Percentiles rank a stretch among this genome's conserved stretches.
Conservation (phyloP, 2,329 filamentous ascomycete species). For the Emergomyces orientalis region DNA sequence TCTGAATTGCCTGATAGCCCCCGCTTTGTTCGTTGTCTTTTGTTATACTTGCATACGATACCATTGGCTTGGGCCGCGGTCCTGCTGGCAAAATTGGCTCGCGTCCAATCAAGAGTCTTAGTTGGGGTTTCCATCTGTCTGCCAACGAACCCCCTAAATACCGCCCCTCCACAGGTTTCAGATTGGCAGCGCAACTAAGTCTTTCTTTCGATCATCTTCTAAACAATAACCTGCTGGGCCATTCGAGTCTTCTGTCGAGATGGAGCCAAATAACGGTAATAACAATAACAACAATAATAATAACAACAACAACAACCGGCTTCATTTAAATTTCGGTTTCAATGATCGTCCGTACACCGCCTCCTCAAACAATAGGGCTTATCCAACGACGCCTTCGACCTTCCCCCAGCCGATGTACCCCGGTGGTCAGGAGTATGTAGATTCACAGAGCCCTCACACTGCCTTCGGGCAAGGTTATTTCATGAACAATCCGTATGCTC, state of each 20-base stretch:
- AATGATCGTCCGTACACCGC: slow-evolving; percentile 57
- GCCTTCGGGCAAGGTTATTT: slow-evolving; percentile 49
- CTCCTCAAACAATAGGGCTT: slow-evolving; percentile 56
- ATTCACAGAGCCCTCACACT: slow-evolving; percentile 34
- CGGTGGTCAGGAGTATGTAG: slow-evolving; percentile 52
- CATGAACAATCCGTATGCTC: slow-evolving; percentile 48
- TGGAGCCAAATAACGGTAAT: slow-evolving; percentile 51
- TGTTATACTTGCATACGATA: neutral
- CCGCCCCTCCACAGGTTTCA: slow-evolving; percentile 5
- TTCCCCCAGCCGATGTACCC: slow-evolving; percentile 84
- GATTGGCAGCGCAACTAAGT: slow-evolving; percentile 3
- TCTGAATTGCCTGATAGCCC: neutral
- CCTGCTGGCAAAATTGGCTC: neutral
- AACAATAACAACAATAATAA: slow-evolving; percentile 56
- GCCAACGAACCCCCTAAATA: neutral
- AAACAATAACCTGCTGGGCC: slow-evolving; percentile 32
- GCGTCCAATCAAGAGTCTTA: neutral
- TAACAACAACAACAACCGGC: slow-evolving; percentile 51
- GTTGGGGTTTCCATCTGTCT: neutral
- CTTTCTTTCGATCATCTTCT: slow-evolving; percentile 10
- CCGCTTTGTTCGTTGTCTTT: neutral
- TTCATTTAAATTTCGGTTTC: slow-evolving; percentile 42
- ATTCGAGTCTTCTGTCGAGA: slow-evolving; percentile 36
- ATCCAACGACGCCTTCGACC: slow-evolving; percentile 85
- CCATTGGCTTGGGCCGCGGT: neutral